A percentile compares a stretch with the other conserved stretches of the same genome.
phyloP scores from a whole-genome alignment of 2,329 filamentous ascomycete genomes.

The Sordariomycetes sp. region DNA sequence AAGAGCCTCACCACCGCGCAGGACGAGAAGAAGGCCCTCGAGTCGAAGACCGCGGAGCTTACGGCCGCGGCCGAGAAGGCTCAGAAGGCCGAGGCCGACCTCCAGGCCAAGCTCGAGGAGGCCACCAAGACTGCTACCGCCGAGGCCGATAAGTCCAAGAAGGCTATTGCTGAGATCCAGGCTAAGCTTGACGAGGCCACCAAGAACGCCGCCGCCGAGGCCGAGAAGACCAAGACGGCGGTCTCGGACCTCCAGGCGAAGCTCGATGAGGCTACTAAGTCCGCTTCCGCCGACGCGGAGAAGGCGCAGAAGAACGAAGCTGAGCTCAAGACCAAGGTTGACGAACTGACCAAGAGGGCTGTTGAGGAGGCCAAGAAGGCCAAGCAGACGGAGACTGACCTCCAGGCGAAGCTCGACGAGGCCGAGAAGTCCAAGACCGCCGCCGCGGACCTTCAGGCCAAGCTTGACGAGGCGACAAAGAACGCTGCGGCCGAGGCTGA shows the following conservation, averaged over 20 bases:
- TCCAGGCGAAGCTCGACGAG: not conserved
- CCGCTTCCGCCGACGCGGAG: not conserved
- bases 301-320: constrained; percentile 5
- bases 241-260: constrained; percentile 9
- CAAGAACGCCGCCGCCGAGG: constrained; percentile 6
- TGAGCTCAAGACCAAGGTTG: constrained; percentile 8
- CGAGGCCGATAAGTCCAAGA: not conserved
- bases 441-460: constrained; percentile 7
- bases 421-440: not conserved
- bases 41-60: constrained; percentile 6
- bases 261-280: constrained; percentile 3
- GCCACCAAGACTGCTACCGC: constrained; percentile 5
- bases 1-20: constrained; percentile 2
- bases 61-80: constrained; percentile 6
- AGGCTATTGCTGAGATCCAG: not conserved
- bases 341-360: constrained; percentile 5
- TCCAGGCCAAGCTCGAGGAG: not conserved
- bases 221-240: constrained; percentile 7
- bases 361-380: constrained; percentile 1
- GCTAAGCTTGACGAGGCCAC: constrained; percentile 1
- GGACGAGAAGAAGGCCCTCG: constrained; percentile 7
- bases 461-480: constrained; percentile 7
- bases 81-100: not conserved
- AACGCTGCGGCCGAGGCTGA: constrained; percentile 5
- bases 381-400: not conserved